Evolutionary conservation across 495 filamentous ascomycete species (phyloP).

Genomic region (Physcia stellaris): DNA sequence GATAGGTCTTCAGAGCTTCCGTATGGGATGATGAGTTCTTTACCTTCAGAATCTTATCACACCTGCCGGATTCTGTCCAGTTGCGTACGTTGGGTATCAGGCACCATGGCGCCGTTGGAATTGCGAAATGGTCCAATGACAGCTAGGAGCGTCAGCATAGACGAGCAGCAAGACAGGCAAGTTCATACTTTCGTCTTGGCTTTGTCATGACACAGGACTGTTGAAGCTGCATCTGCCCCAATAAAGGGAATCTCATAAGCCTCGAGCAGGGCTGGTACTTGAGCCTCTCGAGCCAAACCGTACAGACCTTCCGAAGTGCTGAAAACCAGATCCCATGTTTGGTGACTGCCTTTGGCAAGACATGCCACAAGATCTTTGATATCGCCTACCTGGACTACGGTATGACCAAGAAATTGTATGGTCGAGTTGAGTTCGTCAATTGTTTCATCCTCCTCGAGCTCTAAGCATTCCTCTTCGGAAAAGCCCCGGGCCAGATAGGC

Average conservation of each 20-base stretch:
- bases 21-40: neutral
- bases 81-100: neutral
- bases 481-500: neutral
- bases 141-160: slow-evolving; percentile 7
- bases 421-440: neutral
- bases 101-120: slow-evolving; percentile 14
- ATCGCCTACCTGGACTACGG: neutral
- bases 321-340: slow-evolving; percentile 8
- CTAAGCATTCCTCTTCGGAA: neutral
- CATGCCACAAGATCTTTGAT: neutral
- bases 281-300: slow-evolving; percentile 16
- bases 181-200: slow-evolving; percentile 16
- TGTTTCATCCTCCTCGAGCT: neutral
- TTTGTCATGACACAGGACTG: slow-evolving; percentile 17
- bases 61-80: too few species aligned
- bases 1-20: slow-evolving; percentile 3
- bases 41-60: neutral
- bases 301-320: slow-evolving; percentile 15
- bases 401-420: neutral
- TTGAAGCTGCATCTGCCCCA: slow-evolving; percentile 16
- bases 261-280: slow-evolving; percentile 17
- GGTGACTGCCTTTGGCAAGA: neutral
- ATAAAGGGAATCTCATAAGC: slow-evolving; percentile 18
- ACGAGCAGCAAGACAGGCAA: neutral
- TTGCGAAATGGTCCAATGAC: slow-evolving; percentile 10